These are phyloP conservation scores for Apiospora kogelbergensis DNA, from an alignment of 2,329 filamentous ascomycete genomes.

Conservation along the genomic window DNA sequence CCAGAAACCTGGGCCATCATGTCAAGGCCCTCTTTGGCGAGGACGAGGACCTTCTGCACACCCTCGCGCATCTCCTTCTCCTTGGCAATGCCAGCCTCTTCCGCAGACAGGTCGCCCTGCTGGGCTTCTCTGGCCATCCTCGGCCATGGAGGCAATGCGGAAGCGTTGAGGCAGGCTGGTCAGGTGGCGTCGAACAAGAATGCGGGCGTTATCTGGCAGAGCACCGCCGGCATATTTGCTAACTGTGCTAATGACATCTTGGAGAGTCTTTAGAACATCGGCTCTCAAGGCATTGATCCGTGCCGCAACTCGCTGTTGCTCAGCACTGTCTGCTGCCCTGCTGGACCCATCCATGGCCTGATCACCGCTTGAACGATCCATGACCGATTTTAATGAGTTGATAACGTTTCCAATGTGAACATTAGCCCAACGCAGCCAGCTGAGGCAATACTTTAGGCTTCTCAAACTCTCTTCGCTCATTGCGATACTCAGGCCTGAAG, in stretches of 20 bases:
- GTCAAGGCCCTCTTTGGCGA: conserved; percentile 87
- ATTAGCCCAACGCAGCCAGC: conserved; percentile 79
- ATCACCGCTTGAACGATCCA: conserved; percentile 58
- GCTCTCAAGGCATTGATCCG: conserved; percentile 67
- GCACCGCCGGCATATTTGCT: conserved; percentile 90
- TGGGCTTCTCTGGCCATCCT: conserved; percentile 29
- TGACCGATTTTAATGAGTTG: conserved; percentile 67
- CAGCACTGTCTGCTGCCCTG: conserved; percentile 31
- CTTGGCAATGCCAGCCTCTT: conserved; percentile 37
- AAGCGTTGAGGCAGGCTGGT: conserved; percentile 83
- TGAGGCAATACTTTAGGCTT: conserved; percentile 81
- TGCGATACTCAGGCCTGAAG: conserved; percentile 85
- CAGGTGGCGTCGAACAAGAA: conserved; percentile 80
- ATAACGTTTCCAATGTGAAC: conserved; percentile 77
- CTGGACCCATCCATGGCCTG: conserved; percentile 24
- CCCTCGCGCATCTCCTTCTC: conserved; percentile 50
- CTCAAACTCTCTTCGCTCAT: conserved; percentile 87
- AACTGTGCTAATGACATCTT: conserved; percentile 79
- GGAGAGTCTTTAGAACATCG: conserved; percentile 76
- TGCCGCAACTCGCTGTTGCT: conserved; percentile 52
- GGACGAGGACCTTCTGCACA: conserved; percentile 77
- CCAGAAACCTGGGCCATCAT: conserved; percentile 92
- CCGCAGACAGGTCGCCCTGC: conserved; percentile 26
- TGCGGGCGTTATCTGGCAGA: conserved; percentile 82
- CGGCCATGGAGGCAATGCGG: conserved; percentile 64